phyloP scores from a whole-genome alignment of 176 grass and related monocot genomes.

The Rhynchospora breviuscula region DNA sequence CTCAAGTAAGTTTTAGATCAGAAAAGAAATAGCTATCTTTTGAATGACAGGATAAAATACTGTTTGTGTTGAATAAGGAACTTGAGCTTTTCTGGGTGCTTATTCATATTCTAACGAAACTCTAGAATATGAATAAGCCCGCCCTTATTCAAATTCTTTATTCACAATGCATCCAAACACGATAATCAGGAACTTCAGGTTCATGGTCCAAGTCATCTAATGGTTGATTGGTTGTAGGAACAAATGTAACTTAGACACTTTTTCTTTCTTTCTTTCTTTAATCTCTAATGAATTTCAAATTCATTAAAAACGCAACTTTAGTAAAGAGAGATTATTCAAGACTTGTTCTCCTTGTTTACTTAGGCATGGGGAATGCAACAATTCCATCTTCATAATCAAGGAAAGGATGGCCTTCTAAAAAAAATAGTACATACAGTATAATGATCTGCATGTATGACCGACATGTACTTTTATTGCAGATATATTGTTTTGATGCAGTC shows the following conservation, averaged over 20 bases:
- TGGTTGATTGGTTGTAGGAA: background rate
- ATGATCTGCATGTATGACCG: constrained; percentile 5
- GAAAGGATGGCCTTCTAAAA: background rate
- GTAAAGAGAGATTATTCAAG: background rate
- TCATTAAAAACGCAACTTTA: background rate
- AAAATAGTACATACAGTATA: background rate
- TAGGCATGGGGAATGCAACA: background rate
- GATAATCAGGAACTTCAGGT: background rate
- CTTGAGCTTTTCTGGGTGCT: too few species aligned
- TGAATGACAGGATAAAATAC: background rate
- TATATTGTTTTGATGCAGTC: constrained; percentile 99
- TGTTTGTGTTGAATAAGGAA: background rate
- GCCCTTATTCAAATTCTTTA: too few species aligned
- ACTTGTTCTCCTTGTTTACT: background rate
- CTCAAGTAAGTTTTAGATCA: constrained; percentile 68
- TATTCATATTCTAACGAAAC: too few species aligned
- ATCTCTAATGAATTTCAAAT: background rate
- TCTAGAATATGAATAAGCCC: too few species aligned
- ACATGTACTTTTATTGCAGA: constrained; percentile 38
- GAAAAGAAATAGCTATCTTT: constrained; percentile 12
- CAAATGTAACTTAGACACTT: background rate
- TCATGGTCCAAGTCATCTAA: background rate
- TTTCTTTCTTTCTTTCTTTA: background rate
- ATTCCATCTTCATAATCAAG: background rate
- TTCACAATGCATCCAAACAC: too few species aligned